Conservation (phyloP, 176 grass and related monocot genomes). For the Pontederia crassipes region DNA sequence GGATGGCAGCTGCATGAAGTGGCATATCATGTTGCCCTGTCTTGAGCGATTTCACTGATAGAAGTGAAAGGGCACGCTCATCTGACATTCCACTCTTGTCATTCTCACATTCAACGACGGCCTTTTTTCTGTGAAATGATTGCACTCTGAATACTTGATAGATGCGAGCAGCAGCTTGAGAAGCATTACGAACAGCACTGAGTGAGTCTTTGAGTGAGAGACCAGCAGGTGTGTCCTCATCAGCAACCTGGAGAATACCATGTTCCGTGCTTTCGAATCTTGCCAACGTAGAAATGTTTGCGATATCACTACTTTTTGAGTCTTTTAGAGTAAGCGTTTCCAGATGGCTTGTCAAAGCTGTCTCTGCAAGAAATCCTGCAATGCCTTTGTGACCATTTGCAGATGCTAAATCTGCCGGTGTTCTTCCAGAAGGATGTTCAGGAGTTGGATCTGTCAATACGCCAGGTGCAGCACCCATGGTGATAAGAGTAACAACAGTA, state of each 20-base stretch:
- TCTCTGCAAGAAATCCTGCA: constrained; percentile 90
- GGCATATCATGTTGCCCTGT: constrained; percentile 52
- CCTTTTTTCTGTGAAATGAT: constrained; percentile 95
- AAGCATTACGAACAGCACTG: constrained; percentile 82
- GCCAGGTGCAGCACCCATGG: constrained; percentile 70
- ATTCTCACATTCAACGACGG: constrained; percentile 68
- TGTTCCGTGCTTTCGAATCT: constrained; percentile 24
- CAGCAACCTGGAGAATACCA: constrained; percentile 32
- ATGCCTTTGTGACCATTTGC: constrained; percentile 94
- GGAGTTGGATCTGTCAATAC: constrained; percentile 78
- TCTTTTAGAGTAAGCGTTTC: constrained; percentile 66
- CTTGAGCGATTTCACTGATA: constrained; percentile 61
- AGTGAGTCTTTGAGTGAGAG: constrained; percentile 71
- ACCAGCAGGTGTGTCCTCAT: constrained; percentile 42
- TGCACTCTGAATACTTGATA: constrained; percentile 95
- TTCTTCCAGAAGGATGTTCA: constrained; percentile 74
- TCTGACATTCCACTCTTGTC: constrained; percentile 70
- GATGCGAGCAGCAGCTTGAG: constrained; percentile 92
- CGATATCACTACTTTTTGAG: constrained; percentile 35
- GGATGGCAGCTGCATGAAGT: constrained; percentile 63
- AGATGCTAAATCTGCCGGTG: constrained; percentile 94
- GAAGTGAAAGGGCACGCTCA: constrained; percentile 63
- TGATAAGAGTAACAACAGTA: constrained; percentile 52
- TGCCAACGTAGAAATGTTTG: constrained; percentile 30
- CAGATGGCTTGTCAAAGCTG: constrained; percentile 91